Conservation (phyloP, 2,329 filamentous ascomycete genomes). For the Cytospora leucostoma region DNA sequence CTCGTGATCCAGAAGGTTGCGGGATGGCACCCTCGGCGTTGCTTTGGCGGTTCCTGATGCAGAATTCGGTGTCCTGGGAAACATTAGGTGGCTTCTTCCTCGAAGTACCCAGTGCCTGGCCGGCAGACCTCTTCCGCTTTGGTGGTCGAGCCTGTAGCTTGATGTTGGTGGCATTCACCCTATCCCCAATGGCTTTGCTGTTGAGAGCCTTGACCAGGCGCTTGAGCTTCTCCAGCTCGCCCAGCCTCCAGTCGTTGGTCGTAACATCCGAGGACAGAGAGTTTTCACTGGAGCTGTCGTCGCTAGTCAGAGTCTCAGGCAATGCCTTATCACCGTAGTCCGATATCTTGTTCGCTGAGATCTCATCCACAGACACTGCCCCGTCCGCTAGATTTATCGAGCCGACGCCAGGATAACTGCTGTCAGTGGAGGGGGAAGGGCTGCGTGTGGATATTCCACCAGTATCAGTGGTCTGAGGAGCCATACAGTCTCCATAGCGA, state of each 20-base stretch:
- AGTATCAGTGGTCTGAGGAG: too few relatives aligned
- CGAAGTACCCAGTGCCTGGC: not conserved
- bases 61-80: not conserved
- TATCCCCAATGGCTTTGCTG: not conserved
- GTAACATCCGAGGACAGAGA: not conserved
- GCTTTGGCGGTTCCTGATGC: not conserved
- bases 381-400: not conserved
- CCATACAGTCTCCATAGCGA: not conserved
- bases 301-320: not conserved
- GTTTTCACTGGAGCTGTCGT: not conserved
- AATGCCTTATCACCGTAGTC: not conserved
- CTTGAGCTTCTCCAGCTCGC: not conserved
- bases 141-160: not conserved
- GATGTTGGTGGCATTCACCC: not conserved
- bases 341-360: not conserved
- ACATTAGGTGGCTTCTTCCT: not conserved
- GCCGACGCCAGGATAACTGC: not conserved
- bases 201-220: not conserved
- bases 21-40: not conserved
- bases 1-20: not conserved
- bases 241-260: not conserved
- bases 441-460: not conserved
- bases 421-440: not conserved
- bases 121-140: constrained; percentile 5
- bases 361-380: not conserved